Evolutionary conservation across 2,329 filamentous ascomycete species (phyloP), one percentile per base, ranked within the genome.

Genomic region (Penicillium sp.): DNA sequence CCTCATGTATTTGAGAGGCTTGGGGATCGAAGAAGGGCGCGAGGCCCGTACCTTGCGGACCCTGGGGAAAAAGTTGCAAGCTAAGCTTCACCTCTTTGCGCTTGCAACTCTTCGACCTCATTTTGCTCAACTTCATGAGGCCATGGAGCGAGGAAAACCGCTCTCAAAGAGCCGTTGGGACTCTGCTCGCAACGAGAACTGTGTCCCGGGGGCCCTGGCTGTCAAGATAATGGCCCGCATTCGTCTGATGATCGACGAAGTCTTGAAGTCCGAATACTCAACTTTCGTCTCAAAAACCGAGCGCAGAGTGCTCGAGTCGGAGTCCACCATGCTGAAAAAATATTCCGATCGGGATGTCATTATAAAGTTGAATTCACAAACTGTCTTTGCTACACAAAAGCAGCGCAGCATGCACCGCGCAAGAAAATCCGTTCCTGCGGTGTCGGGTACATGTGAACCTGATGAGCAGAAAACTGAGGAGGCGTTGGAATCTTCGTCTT

Each of bases 191-290:
- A 19, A 49, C 14, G 47, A 26, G 16, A 39, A 66, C 66, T 47
- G 69, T 31, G 64, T 77, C 7, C 33, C 56, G 4, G 71, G 68
- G 14, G 27, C 49, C 5, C n/a, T 55, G 9, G 64, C 65, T 22
- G 55, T 65, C 14, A 64, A 65, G 57, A 53, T 67, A 59, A 54
- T 71, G 50, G 55, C 58, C 19, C 65, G 69, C 21, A 67, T 71
- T 22, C 67, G 70, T 39, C 65, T 68, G 39, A 52, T 79, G 52
- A 59, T 74, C n/a, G 73, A 76, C n/a, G 70, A 71, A 19, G 61
- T 74, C 4, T 61, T 74, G 42, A 68, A 70, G 22, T 51, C 63
- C 27, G 64, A 63, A 13, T 65, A 65, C 24, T 56, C 62, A 27
- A 27, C 56, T 22, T 60, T 60, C 1, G 53, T 73, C 9, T 54